A percentile compares a stretch with the other conserved stretches of the same genome.
Evolutionary conservation across 2,329 filamentous ascomycete genomes (phyloP).

Genomic region (Epichloe scottii): DNA sequence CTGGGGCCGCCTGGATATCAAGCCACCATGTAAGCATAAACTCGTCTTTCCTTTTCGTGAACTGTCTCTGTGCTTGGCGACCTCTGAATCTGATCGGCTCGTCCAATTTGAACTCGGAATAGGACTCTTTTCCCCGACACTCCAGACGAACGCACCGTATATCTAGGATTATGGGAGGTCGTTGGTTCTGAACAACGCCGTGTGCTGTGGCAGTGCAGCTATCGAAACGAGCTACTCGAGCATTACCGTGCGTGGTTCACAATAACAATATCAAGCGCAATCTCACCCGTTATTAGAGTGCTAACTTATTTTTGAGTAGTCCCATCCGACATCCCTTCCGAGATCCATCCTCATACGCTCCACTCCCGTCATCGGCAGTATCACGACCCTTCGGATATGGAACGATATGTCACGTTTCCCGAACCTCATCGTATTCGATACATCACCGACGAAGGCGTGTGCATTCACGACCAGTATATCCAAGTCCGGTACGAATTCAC

Average conservation of each 20-base stretch:
- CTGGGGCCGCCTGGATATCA: slow-evolving; percentile 40
- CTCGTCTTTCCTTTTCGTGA: not conserved
- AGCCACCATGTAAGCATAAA: slow-evolving; percentile 35
- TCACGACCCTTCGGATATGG: slow-evolving; percentile 35
- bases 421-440: slow-evolving; percentile 37
- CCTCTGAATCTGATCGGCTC: slow-evolving; percentile 9
- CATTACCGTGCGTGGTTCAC: slow-evolving; percentile 28
- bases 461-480: slow-evolving; percentile 35
- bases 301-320: slow-evolving; percentile 18
- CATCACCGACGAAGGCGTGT: slow-evolving; percentile 31
- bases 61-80: not conserved
- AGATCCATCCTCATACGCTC: slow-evolving; percentile 35
- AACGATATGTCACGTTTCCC: slow-evolving; percentile 34
- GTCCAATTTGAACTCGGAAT: slow-evolving; percentile 2
- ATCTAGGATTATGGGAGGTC: slow-evolving; percentile 41
- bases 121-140: slow-evolving; percentile 40
- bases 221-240: slow-evolving; percentile 37
- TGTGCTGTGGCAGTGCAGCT: slow-evolving; percentile 41
- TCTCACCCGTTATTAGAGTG: not conserved
- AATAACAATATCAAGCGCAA: too few species aligned
- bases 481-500: slow-evolving; percentile 40
- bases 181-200: slow-evolving; percentile 33
- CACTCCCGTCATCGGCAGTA: slow-evolving; percentile 39
- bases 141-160: slow-evolving; percentile 34
- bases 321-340: slow-evolving; percentile 30